Evolutionary conservation across 495 filamentous ascomycete genomes (phyloP).

Genomic region (Xylaria curta): DNA sequence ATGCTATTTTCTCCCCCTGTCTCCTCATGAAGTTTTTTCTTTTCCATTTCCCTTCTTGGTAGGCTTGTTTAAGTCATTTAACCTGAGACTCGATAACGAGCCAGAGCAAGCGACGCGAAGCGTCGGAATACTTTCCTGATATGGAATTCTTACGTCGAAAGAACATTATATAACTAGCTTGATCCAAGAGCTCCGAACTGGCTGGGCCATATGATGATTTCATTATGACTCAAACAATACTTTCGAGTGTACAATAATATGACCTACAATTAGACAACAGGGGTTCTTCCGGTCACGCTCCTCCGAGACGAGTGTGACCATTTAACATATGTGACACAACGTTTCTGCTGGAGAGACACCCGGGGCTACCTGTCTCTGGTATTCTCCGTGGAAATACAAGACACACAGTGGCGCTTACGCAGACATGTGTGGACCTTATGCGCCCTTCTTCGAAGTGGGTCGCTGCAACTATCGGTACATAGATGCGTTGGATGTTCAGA

Average conservation of each 20-base stretch:
- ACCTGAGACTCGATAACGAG: not conserved
- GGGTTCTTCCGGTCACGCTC: not conserved
- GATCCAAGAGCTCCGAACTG: not conserved
- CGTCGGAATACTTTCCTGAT: not conserved
- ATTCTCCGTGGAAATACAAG: slow-evolving; percentile 13
- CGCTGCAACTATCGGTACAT: slow-evolving; percentile 7
- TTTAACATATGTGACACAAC: slow-evolving; percentile 5
- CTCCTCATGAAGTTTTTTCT: not conserved
- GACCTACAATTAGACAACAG: not conserved
- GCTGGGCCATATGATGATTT: not conserved
- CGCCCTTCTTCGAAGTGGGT: slow-evolving; percentile 11
- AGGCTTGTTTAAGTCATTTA: not conserved
- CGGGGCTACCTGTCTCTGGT: not conserved
- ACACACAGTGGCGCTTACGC: not conserved
- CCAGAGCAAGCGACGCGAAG: not conserved
- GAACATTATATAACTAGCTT: not conserved
- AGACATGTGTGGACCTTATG: slow-evolving; percentile 2
- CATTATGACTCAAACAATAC: not conserved
- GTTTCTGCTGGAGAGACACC: not conserved
- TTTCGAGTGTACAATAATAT: not conserved
- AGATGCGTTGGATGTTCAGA: not conserved
- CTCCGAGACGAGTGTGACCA: slow-evolving; percentile 8
- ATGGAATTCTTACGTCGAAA: not conserved
- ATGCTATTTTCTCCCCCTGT: not conserved
- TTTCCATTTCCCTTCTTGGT: not conserved